Evolutionary conservation across 2,329 filamentous ascomycete species (phyloP).

Genomic region (Cladobotryum mycophilum): DNA sequence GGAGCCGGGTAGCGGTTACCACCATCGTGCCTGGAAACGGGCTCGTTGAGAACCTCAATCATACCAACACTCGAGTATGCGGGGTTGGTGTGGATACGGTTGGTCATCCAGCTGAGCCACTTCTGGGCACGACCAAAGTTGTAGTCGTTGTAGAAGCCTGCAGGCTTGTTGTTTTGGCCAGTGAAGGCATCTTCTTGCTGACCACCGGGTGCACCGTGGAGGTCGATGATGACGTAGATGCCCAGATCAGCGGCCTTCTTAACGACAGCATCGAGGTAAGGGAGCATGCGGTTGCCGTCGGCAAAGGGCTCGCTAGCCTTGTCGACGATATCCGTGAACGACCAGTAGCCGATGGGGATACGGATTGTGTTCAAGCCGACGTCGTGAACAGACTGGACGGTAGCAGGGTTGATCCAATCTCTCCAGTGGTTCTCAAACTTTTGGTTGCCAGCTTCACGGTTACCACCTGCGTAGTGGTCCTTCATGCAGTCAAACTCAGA

Average conservation of each 20-base stretch:
- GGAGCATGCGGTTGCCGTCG: constrained; percentile 21
- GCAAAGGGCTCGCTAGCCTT: constrained; percentile 42
- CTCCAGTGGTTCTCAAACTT: constrained; percentile 44
- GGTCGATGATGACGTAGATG: constrained; percentile 26
- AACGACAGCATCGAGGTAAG: constrained; percentile 26
- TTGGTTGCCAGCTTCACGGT: constrained; percentile 35
- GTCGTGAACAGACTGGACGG: constrained; percentile 44
- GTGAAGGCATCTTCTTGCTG: constrained; percentile 40
- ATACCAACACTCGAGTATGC: constrained; percentile 52
- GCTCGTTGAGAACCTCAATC: constrained; percentile 50
- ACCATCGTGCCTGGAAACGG: constrained; percentile 22
- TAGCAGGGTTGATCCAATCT: constrained; percentile 16
- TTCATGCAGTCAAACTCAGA: constrained; percentile 49
- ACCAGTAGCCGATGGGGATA: constrained; percentile 50
- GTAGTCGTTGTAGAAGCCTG: constrained; percentile 50
- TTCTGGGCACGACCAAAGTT: constrained; percentile 49
- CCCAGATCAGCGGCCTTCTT: constrained; percentile 26
- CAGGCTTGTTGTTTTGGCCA: constrained; percentile 26
- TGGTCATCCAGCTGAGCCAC: constrained; percentile 51
- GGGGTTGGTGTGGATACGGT: constrained; percentile 41
- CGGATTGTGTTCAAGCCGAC: constrained; percentile 48
- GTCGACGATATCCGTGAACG: constrained; percentile 42
- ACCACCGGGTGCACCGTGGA: constrained; percentile 43
- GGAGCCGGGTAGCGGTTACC: constrained; percentile 18
- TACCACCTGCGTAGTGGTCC: constrained; percentile 16